phyloP scores from a whole-genome alignment of 192 early-diverging fungal genomes.

The Coemansia sp. region DNA sequence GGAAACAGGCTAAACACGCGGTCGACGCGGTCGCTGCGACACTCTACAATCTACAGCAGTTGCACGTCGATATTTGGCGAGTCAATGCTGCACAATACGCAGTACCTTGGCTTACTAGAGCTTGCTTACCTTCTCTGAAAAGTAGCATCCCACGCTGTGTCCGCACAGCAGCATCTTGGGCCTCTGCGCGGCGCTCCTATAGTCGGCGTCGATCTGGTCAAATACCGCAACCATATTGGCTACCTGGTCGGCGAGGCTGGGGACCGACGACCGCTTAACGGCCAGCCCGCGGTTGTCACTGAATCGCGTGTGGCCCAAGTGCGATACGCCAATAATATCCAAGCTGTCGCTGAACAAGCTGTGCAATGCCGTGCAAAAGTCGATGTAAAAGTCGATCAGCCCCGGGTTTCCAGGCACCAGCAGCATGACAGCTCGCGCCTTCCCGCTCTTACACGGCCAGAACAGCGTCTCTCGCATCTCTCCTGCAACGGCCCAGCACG shows the following conservation, averaged over 20 bases:
- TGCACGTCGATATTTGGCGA: conserved; percentile 12
- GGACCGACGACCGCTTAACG: conserved; percentile 12
- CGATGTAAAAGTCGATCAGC: conserved; percentile 76
- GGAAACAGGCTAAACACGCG: conserved; percentile 78
- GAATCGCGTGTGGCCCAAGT: conserved; percentile 51
- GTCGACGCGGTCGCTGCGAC: conserved; percentile 65
- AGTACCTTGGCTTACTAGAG: too few species aligned
- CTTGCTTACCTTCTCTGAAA: conserved; percentile 28
- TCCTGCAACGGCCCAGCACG: conserved; percentile 28
- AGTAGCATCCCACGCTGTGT: conserved; percentile 48
- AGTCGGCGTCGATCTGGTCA: conserved; percentile 35
- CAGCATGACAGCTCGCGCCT: conserved; percentile 51
- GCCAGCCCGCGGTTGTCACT: conserved; percentile 35
- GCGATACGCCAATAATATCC: conserved; percentile 65
- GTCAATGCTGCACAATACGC: neutral
- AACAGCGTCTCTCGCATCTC: conserved; percentile 51
- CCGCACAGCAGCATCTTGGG: conserved; percentile 29
- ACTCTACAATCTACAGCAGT: conserved; percentile 54
- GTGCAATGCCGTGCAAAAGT: conserved; percentile 68
- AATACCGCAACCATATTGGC: conserved; percentile 41
- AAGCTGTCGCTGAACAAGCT: conserved; percentile 48
- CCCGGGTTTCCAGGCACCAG: conserved; percentile 80
- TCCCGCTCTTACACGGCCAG: conserved; percentile 30
- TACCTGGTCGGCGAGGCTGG: conserved; percentile 38
- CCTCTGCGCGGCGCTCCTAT: neutral